Percentiles rank a stretch among this genome's conserved stretches.
These are phyloP conservation scores for Ophiostoma himal-ulmi DNA, from an alignment of 2,329 filamentous ascomycete species.

Conservation along the genomic window DNA sequence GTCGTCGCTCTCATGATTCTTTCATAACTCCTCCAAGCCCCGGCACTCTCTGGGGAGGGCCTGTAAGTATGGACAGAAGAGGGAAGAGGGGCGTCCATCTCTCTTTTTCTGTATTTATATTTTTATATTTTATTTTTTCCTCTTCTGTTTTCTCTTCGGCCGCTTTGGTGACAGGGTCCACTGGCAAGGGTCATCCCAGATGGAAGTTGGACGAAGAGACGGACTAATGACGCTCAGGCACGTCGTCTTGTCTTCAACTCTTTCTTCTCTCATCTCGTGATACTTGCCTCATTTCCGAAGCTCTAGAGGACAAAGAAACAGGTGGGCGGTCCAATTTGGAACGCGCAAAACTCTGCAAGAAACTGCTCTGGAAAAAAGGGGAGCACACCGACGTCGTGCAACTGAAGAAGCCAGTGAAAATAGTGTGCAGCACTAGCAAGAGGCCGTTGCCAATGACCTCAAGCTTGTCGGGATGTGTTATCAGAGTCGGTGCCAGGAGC, in stretches of 20 bases:
- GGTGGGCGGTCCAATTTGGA: background rate
- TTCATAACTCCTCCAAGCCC: background rate
- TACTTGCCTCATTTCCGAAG: background rate
- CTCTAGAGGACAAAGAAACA: background rate
- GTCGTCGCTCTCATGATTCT: background rate
- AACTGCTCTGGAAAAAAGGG: background rate
- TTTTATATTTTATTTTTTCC: background rate
- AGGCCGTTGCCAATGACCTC: background rate
- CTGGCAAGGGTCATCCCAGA: slow-evolving; percentile 18
- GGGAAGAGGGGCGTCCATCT: background rate
- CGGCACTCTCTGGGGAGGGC: background rate
- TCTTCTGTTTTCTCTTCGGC: background rate
- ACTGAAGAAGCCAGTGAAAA: background rate
- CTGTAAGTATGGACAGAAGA: background rate
- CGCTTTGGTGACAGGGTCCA: slow-evolving; percentile 9
- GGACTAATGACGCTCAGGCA: slow-evolving; percentile 17
- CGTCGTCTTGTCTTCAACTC: background rate
- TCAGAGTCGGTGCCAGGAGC: background rate
- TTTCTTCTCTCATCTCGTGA: background rate
- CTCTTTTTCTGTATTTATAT: background rate
- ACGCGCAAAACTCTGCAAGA: background rate
- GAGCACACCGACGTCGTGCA: background rate
- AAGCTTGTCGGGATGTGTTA: background rate
- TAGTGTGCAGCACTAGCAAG: background rate
- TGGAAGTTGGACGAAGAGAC: slow-evolving; percentile 7